Evolutionary conservation across 495 filamentous ascomycete species (phyloP), one percentile per base, ranked within the genome.

Genomic region (Aspergillus affinis): DNA sequence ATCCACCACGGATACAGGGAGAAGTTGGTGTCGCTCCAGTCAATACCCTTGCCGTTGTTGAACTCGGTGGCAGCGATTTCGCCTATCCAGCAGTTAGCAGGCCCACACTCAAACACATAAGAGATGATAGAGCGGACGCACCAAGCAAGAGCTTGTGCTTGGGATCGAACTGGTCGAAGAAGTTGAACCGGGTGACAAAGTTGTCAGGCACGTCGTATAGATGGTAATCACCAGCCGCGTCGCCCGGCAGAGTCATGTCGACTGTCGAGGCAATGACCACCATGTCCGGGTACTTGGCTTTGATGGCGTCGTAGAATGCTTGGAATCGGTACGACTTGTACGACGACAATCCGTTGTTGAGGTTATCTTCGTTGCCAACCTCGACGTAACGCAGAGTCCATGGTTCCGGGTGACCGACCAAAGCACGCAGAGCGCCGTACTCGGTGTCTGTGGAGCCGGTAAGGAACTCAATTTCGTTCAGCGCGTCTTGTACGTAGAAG

Each of bases 381-480:
- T 83, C 81, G 54, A 84, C 73, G 48, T 75, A 82, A 1, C 72
- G 71, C 46, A 84, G 71, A 0, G 54, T 72, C 77, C 78, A 82
- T 8, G 80, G 78, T 4, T 78, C 67, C 0, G 77, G 74, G 54
- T 81, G 71, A 8, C 81, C 81, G 36, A 77, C 64, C 15, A 73
- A 70, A 6, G 78, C 78, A 5, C 81, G 78, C 13, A 81, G 64
- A 17, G 72, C 68, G 51, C 79, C 81, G 19, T 73, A 78, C 19
- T 70, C 59, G 0, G 79, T 79, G 17, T 70, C 65, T 4, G 67
- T 63, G 19, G 64, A 69, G 30, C 76, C 75, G 26, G 66, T 71
- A 21, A 77, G 52, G 59, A 75, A 77, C 52, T 91, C 86, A 7
- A 91, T 71, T 70, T 90, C 81, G 60, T 89, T 76, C 0, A 91